Evolutionary conservation across 2,329 filamentous ascomycete genomes (phyloP).

Genomic region (Aschersonia sp.): DNA sequence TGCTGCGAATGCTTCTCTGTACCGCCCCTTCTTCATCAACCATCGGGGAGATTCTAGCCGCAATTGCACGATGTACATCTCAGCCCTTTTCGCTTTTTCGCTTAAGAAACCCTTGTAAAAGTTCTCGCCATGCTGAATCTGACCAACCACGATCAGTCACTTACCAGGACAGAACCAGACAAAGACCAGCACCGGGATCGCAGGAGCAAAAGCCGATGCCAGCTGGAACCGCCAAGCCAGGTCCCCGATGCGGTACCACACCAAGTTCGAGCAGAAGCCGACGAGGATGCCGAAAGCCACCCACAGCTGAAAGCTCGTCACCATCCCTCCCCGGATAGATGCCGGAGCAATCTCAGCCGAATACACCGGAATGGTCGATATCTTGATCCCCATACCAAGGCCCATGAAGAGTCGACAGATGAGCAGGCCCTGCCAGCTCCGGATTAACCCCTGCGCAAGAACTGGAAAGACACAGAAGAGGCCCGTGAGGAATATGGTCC

Average conservation of each 20-base stretch:
- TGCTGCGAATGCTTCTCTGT: conserved; percentile 37
- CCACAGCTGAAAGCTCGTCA: conserved; percentile 38
- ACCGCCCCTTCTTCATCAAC: conserved; percentile 46
- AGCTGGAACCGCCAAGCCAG: conserved; percentile 50
- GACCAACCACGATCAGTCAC: conserved; percentile 13
- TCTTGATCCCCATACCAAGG: conserved; percentile 41
- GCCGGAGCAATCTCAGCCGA: conserved; percentile 35
- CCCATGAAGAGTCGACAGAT: conserved; percentile 33
- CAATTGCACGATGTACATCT: neutral
- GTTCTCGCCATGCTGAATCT: no score
- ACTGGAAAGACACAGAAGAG: conserved; percentile 40
- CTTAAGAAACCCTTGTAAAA: no score
- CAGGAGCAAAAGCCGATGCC: conserved; percentile 48
- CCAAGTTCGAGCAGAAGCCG: conserved; percentile 50
- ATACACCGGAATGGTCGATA: conserved; percentile 33
- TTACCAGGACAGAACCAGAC: conserved; percentile 44
- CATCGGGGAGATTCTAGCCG: conserved; percentile 43
- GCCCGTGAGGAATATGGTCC: conserved; percentile 36
- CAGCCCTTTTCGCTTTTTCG: neutral
- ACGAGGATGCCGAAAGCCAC: conserved; percentile 42
- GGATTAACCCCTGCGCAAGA: conserved; percentile 36
- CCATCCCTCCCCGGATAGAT: conserved; percentile 31
- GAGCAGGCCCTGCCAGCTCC: conserved; percentile 33
- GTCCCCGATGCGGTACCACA: conserved; percentile 38
- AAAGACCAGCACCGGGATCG: conserved; percentile 39